These are phyloP conservation scores for Talaromyces albobiverticillius DNA, from an alignment of 2,329 filamentous ascomycete genomes.

Conservation along the genomic window DNA sequence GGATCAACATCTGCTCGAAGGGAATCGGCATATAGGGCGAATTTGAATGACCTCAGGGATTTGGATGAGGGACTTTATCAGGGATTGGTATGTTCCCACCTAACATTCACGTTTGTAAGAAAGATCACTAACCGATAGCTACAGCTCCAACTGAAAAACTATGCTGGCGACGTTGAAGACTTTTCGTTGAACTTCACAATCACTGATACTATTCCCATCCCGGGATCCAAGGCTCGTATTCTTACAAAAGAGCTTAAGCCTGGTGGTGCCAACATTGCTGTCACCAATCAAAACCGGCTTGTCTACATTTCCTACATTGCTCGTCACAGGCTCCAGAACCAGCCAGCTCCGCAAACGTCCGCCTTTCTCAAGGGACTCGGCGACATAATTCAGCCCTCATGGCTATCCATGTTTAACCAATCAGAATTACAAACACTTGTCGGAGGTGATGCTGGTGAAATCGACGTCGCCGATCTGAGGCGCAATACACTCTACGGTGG, in stretches of 20 bases:
- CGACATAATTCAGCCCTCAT: conserved; percentile 83
- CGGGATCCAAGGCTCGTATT: conserved; percentile 55
- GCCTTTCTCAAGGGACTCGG: conserved; percentile 85
- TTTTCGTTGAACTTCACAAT: conserved; percentile 87
- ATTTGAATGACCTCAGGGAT: conserved; percentile 88
- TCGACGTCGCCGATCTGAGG: conserved; percentile 83
- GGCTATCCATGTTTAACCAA: conserved; percentile 99
- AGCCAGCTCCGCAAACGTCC: conserved; percentile 76
- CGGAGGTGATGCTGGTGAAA: conserved; percentile 78
- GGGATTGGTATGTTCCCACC: conserved; percentile 59
- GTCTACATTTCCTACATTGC: conserved; percentile 94
- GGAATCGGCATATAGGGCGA: conserved; percentile 77
- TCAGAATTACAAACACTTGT: conserved; percentile 90
- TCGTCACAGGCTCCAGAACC: conserved; percentile 77
- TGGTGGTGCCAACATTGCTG: conserved; percentile 70
- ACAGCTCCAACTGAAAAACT: conserved; percentile 73
- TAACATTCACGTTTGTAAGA: background rate
- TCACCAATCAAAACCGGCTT: conserved; percentile 88
- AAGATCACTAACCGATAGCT: conserved; percentile 1
- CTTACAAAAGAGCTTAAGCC: conserved; percentile 73
- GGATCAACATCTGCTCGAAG: conserved; percentile 61
- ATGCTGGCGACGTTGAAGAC: conserved; percentile 73
- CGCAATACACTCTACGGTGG: conserved; percentile 84
- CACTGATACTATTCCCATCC: conserved; percentile 62
- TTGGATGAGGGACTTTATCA: conserved; percentile 89